Percentiles rank a stretch among this genome's conserved stretches.
phyloP scores from a whole-genome alignment of 2,329 filamentous ascomycete genomes.

The Periconia digitata region DNA sequence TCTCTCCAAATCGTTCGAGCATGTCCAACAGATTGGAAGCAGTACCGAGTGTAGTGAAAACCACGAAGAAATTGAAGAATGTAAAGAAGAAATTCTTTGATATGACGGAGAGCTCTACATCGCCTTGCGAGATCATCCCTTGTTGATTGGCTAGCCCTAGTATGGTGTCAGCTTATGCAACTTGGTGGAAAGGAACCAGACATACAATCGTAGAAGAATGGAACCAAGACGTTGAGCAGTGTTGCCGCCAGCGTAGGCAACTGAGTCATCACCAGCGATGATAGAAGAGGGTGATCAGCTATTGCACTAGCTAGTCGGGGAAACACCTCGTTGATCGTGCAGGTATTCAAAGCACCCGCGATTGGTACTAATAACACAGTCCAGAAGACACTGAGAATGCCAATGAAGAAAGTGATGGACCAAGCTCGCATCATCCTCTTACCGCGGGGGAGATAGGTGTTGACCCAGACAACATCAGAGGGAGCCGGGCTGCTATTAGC shows the following conservation, averaged over 20 bases:
- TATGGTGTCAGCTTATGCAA: slow-evolving; percentile 1
- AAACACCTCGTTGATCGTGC: slow-evolving; percentile 73
- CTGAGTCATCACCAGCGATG: slow-evolving; percentile 81
- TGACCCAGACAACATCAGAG: slow-evolving; percentile 90
- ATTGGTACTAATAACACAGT: slow-evolving; percentile 78
- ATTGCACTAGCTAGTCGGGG: slow-evolving; percentile 71
- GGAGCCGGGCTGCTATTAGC: slow-evolving; percentile 87
- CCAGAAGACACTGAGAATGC: slow-evolving; percentile 84
- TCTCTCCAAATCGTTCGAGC: slow-evolving; percentile 65
- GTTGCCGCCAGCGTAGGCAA: slow-evolving; percentile 84
- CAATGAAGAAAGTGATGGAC: slow-evolving; percentile 81
- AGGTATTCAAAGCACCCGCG: slow-evolving; percentile 77
- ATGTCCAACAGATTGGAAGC: slow-evolving; percentile 72
- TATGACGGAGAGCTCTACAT: slow-evolving; percentile 91
- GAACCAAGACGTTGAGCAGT: slow-evolving; percentile 83
- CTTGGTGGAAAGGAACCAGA: slow-evolving; percentile 4
- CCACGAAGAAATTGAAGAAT: slow-evolving; percentile 97
- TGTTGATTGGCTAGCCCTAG: slow-evolving; percentile 80
- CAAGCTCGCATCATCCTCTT: slow-evolving; percentile 77
- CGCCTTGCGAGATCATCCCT: slow-evolving; percentile 92
- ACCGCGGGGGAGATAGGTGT: slow-evolving; percentile 79
- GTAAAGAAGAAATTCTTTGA: slow-evolving; percentile 99
- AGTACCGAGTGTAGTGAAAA: slow-evolving; percentile 87
- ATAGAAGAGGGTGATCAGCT: slow-evolving; percentile 66
- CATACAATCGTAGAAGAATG: slow-evolving; percentile 88